Evolutionary conservation across 2,329 filamentous ascomycete species (phyloP).

Genomic region (Sporothrix schenckii): DNA sequence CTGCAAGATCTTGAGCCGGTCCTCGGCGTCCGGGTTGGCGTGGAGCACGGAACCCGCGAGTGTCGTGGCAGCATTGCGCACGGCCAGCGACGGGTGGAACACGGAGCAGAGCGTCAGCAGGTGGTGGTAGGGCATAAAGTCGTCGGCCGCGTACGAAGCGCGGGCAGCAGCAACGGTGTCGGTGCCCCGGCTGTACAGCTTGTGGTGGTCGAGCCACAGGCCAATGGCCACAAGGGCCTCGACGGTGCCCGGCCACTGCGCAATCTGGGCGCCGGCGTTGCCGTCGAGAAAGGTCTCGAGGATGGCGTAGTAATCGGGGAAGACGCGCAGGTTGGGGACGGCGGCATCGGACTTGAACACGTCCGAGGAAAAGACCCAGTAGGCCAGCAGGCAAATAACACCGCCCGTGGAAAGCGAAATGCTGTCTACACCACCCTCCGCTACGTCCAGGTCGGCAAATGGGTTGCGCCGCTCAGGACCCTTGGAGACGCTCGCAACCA

Average conservation of each 20-base stretch:
- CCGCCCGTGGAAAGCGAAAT: slow-evolving; percentile 64
- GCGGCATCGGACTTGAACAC: slow-evolving; percentile 62
- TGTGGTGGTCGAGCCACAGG: slow-evolving; percentile 59
- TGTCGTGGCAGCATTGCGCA: slow-evolving; percentile 58
- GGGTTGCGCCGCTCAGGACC: slow-evolving; percentile 51
- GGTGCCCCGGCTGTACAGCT: slow-evolving; percentile 24
- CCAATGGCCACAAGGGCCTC: slow-evolving; percentile 64
- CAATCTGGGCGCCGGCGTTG: slow-evolving; percentile 54
- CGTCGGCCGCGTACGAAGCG: slow-evolving; percentile 37
- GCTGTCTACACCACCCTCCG: slow-evolving; percentile 46
- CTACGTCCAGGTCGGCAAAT: slow-evolving; percentile 43
- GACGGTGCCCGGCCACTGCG: slow-evolving; percentile 56
- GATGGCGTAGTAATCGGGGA: slow-evolving; percentile 62
- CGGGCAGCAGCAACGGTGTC: slow-evolving; percentile 37
- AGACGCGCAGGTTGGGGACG: slow-evolving; percentile 58
- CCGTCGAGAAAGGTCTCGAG: slow-evolving; percentile 57
- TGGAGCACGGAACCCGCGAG: slow-evolving; percentile 60
- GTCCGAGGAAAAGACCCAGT: slow-evolving; percentile 64
- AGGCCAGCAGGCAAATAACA: slow-evolving; percentile 61
- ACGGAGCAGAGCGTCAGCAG: slow-evolving; percentile 59
- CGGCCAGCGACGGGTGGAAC: slow-evolving; percentile 58
- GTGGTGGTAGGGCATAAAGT: slow-evolving; percentile 64
- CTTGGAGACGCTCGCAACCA: slow-evolving; percentile 52
- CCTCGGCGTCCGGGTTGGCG: slow-evolving; percentile 60
- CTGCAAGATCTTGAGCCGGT: slow-evolving; percentile 63